Base-by-base conservation (phyloP, 192 early-diverging fungal species). In the Allomyces arbusculus region DNA sequence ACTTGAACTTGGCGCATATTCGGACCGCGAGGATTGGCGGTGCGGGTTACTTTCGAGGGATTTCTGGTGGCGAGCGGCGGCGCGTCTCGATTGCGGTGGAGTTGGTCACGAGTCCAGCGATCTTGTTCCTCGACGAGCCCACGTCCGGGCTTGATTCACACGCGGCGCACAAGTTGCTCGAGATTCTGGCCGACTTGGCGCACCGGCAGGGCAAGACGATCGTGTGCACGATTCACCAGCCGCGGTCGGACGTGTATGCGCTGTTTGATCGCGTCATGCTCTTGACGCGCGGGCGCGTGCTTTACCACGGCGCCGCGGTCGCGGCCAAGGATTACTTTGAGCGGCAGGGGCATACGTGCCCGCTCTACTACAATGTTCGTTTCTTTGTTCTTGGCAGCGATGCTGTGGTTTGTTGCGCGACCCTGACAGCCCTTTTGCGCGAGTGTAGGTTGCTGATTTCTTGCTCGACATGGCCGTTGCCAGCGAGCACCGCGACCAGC, bases 81-180 rank as follows among this genome's bases (percentile, higher is more conserved):
- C 79, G 84, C 66, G 79, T 79, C 43, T 76, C 76, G 45, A 85
- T 84, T 44, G 79, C 80, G 16, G 77, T 78, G 14, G 80, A 80
- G 66, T 68, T 85, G 23, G 79, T 82, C 1, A 83, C 78, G 8
- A 76, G 84, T 67, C 86, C 86, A 24, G 66, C 69, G 10, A 70
- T 80, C 11, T 63, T 80, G 67, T 75, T 82, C 72, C 75, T 76
- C 45, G 88, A 90, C 62, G 89, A 90, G 69, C 87, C 89, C n/a
- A 89, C 89, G 0, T 84, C 81, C 26, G 90, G 90, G 7, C 75
- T 96, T 44, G 94, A 96, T 70, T 79, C 91, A 28, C 93, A 88
- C 74, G 92, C 91, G 66, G 94, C 94, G 1, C 89, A 87, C 68
- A 96, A 91, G 77, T 90, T 96, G 0, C 82, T 96, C n/a, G 91